A percentile compares a stretch with the other conserved stretches of the same genome.
Conservation (phyloP, 768 basidiomycete genomes). For the Hortiboletus flavorubellus region DNA sequence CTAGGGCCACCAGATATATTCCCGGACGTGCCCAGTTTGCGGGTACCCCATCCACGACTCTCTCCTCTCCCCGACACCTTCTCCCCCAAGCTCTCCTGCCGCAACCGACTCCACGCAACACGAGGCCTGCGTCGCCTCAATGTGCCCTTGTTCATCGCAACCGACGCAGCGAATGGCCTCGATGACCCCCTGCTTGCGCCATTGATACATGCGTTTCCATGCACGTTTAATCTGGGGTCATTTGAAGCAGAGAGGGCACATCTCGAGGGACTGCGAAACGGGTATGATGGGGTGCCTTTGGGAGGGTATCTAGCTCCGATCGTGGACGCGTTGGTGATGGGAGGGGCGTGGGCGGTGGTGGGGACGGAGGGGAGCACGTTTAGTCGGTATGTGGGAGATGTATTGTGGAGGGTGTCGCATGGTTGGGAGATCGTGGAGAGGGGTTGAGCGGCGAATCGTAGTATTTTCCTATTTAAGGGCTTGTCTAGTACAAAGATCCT, state of each 20-base stretch:
- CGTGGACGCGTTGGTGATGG: constrained; percentile 68
- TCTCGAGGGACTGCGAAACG: constrained; percentile 39
- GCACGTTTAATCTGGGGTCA: constrained; percentile 55
- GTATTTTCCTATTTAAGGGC: constrained; percentile 6
- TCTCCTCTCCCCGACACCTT: constrained; percentile 20
- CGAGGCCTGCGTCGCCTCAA: constrained; percentile 42
- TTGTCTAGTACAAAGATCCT: not conserved
- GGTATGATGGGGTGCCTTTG: constrained; percentile 48
- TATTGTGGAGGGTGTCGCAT: constrained; percentile 63
- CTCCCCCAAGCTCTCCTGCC: constrained; percentile 34
- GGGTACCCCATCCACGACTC: constrained; percentile 28
- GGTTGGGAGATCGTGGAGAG: constrained; percentile 48
- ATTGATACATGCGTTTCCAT: constrained; percentile 58
- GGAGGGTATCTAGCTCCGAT: constrained; percentile 53
- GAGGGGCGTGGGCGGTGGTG: constrained; percentile 52
- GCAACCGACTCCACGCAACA: constrained; percentile 34
- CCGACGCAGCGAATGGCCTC: constrained; percentile 46
- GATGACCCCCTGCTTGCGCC: constrained; percentile 41
- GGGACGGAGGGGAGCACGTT: constrained; percentile 79
- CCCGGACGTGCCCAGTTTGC: constrained; percentile 18
- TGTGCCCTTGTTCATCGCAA: constrained; percentile 62
- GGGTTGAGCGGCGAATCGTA: constrained; percentile 28
- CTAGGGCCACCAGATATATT: constrained; percentile 18
- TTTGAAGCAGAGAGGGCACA: constrained; percentile 35
- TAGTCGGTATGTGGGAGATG: constrained; percentile 62